A percentile compares a stretch with the other conserved stretches of the same genome.
These are phyloP conservation scores for Phoenix dactylifera DNA, from an alignment of 176 grass and related monocot genomes.

Conservation along the genomic window DNA sequence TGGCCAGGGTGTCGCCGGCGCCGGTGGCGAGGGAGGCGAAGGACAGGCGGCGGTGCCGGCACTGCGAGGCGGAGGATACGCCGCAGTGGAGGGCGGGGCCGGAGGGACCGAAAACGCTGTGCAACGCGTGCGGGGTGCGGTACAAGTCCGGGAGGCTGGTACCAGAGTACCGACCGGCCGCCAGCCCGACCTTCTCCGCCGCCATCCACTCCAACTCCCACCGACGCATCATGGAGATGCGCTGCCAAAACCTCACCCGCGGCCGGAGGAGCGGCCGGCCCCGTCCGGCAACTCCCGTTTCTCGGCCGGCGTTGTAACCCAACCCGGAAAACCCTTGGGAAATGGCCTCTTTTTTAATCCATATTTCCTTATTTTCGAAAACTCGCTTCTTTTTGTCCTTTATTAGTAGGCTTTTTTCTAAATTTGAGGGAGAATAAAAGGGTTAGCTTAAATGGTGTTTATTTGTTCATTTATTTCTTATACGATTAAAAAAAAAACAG, in stretches of 20 bases:
- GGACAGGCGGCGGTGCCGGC: conserved; percentile 41
- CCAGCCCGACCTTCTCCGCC: conserved; percentile 65
- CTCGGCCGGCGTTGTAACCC: conserved; percentile 9
- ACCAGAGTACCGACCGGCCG: conserved; percentile 79
- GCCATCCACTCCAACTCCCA: conserved; percentile 79
- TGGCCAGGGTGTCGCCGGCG: background rate
- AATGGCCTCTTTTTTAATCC: background rate
- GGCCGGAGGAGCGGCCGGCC: background rate
- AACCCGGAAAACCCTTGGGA: too few species aligned
- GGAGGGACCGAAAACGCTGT: conserved; percentile 57
- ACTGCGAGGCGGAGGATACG: conserved; percentile 59
- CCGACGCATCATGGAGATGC: conserved; percentile 72
- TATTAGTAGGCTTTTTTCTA: background rate
- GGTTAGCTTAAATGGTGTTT: too few species aligned
- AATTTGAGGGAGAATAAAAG: too few species aligned
- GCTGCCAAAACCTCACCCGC: background rate
- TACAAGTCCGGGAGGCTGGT: conserved; percentile 64
- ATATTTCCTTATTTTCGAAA: background rate
- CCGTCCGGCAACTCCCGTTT: background rate
- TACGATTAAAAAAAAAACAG: too few species aligned
- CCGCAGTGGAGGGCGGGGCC: conserved; percentile 85
- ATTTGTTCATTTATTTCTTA: too few species aligned
- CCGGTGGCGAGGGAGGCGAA: background rate
- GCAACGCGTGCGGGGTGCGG: conserved; percentile 89
- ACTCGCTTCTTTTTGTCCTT: background rate